Evolutionary conservation across 768 basidiomycete genomes (phyloP).

Genomic region (Leucosporidium scottii): DNA sequence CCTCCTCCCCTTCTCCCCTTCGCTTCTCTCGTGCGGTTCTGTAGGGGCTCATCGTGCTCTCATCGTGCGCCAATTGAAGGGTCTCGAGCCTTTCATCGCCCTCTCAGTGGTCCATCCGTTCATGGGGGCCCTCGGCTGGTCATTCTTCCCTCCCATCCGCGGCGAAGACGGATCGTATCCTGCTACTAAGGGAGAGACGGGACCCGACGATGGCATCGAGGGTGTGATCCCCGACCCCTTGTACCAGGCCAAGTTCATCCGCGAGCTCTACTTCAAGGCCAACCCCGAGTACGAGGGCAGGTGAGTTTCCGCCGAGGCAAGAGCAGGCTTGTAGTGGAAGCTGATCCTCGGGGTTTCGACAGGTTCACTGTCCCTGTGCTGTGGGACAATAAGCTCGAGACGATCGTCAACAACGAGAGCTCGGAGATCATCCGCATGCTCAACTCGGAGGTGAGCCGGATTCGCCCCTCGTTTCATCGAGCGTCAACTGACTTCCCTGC

Average conservation of each 20-base stretch:
- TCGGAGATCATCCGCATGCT: conserved; percentile 72
- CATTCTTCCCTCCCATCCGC: conserved; percentile 31
- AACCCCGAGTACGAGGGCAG: conserved; percentile 61
- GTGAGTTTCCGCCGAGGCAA: no score
- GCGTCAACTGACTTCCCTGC: conserved; percentile 41
- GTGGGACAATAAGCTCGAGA: conserved; percentile 73
- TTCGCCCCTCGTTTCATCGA: background rate
- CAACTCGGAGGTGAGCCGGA: conserved; percentile 49
- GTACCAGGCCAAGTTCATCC: conserved; percentile 52
- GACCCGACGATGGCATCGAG: conserved; percentile 67
- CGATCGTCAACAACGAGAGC: conserved; percentile 86
- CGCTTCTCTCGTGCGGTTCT: no score
- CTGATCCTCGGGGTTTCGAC: no score
- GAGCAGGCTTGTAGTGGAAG: no score
- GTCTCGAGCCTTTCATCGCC: conserved; percentile 74
- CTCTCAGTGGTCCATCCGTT: conserved; percentile 75
- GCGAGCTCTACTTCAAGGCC: conserved; percentile 75
- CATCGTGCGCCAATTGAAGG: conserved; percentile 84
- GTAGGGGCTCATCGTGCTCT: conserved; percentile 72
- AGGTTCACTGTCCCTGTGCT: conserved; percentile 80
- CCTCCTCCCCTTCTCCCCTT: no score
- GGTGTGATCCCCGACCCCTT: conserved; percentile 42
- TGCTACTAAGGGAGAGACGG: conserved; percentile 38
- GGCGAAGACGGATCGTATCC: conserved; percentile 26
- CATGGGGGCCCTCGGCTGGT: conserved; percentile 55